A percentile compares a stretch with the other conserved stretches of the same genome.
phyloP scores from a whole-genome alignment of 2,329 filamentous ascomycete species.

The Scedosporium dehoogii region DNA sequence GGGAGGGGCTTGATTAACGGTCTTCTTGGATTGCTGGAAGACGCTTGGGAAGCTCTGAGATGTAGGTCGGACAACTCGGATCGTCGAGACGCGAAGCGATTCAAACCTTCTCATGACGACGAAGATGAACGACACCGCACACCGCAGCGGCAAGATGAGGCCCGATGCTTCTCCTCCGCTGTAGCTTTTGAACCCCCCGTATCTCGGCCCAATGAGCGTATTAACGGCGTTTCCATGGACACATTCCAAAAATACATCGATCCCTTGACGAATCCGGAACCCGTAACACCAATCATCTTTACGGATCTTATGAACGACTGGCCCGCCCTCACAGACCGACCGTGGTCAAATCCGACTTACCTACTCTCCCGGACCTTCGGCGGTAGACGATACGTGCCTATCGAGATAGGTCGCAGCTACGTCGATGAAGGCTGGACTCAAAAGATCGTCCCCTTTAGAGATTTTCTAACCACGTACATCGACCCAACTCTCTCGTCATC shows the following conservation, averaged over 20 bases:
- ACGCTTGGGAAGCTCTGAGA: not conserved
- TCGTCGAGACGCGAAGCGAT: conserved; percentile 8
- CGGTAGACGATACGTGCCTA: conserved; percentile 71
- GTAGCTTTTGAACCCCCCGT: conserved; percentile 30
- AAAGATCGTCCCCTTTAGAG: conserved; percentile 61
- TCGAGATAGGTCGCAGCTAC: conserved; percentile 81
- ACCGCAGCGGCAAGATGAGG: conserved; percentile 4
- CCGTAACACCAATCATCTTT: conserved; percentile 58
- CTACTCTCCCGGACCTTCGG: conserved; percentile 63
- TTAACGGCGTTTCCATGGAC: conserved; percentile 40
- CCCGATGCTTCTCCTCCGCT: conserved; percentile 4
- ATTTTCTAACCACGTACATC: conserved; percentile 60
- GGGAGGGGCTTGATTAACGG: conserved; percentile 9
- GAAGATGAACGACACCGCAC: conserved; percentile 13
- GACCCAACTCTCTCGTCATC: conserved; percentile 9
- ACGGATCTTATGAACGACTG: conserved; percentile 55
- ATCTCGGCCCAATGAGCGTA: conserved; percentile 27
- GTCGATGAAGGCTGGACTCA: conserved; percentile 81
- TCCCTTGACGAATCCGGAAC: conserved; percentile 22
- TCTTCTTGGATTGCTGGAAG: conserved; percentile 8
- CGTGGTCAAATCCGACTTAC: conserved; percentile 68
- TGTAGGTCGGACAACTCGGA: not conserved
- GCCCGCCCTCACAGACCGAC: conserved; percentile 60
- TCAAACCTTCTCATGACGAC: not conserved
- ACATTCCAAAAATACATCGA: conserved; percentile 52